A percentile compares a stretch with the other conserved stretches of the same genome.
Evolutionary conservation across 2,329 filamentous ascomycete genomes (phyloP).

Genomic region (Cadophora luteo-olivacea): DNA sequence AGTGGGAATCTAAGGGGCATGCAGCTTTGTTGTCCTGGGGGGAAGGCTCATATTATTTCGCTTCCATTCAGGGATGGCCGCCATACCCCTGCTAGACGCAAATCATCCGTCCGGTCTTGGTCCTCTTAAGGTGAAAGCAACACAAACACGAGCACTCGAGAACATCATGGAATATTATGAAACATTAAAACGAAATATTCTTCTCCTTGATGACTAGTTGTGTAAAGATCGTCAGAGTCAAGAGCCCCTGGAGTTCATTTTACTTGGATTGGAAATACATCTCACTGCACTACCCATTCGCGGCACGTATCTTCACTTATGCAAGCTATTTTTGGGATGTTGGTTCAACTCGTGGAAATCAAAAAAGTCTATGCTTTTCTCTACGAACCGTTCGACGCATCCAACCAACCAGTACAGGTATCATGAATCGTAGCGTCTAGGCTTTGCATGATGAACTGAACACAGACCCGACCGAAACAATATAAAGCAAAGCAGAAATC

Average conservation of each 20-base stretch:
- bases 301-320: conserved; percentile 9
- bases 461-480: not conserved
- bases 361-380: conserved; percentile 12
- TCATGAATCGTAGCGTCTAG: conserved; percentile 1
- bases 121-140: conserved; percentile 4
- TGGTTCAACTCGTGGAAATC: conserved; percentile 9
- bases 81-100: conserved; percentile 29
- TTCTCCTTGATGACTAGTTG: no score
- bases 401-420: conserved; percentile 14
- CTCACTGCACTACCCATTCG: not conserved
- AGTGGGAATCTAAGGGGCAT: conserved; percentile 33
- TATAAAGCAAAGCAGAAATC: conserved; percentile 26
- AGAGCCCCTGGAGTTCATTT: not conserved
- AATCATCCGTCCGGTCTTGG: conserved; percentile 23
- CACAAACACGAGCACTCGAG: not conserved
- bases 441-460: not conserved
- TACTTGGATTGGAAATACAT: not conserved
- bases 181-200: not conserved
- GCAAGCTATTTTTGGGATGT: conserved; percentile 14
- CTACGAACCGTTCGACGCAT: conserved; percentile 15
- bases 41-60: conserved; percentile 25
- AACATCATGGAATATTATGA: not conserved
- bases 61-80: conserved; percentile 27
- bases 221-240: not conserved
- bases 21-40: conserved; percentile 26